These are phyloP conservation scores for Protomyces inouyei DNA, from an alignment of 1,139 yeast species.

Conservation along the genomic window DNA sequence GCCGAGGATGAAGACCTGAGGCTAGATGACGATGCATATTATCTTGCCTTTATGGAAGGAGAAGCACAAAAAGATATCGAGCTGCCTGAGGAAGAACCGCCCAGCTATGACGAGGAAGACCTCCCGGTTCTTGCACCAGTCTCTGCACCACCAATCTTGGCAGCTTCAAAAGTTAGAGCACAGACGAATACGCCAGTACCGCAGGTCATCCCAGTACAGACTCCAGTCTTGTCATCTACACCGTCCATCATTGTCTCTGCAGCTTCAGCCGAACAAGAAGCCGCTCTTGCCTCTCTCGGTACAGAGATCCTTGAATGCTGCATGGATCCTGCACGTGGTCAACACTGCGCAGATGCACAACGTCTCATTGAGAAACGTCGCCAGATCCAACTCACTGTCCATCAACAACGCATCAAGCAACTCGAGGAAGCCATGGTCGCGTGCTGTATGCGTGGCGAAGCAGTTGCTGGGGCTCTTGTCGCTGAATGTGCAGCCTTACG, in stretches of 20 bases:
- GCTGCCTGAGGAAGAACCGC: background rate
- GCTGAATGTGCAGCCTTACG: background rate
- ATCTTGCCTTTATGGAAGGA: background rate
- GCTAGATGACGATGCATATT: slow-evolving; percentile 2
- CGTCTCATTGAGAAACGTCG: background rate
- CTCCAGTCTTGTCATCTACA: background rate
- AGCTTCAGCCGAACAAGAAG: background rate
- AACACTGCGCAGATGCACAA: background rate
- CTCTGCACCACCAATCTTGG: background rate
- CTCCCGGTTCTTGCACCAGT: slow-evolving; percentile 1
- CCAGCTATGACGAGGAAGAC: background rate
- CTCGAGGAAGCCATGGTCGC: background rate
- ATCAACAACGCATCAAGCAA: background rate
- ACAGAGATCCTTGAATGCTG: background rate
- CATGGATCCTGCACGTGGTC: background rate
- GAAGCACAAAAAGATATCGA: background rate
- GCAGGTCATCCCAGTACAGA: background rate
- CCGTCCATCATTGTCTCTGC: background rate
- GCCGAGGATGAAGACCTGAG: slow-evolving; percentile 5
- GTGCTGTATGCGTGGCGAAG: background rate
- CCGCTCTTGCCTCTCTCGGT: background rate
- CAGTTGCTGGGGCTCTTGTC: background rate
- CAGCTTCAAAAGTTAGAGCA: background rate
- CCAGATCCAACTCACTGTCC: background rate
- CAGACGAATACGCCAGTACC: background rate